A percentile compares a stretch with the other conserved stretches of the same genome.
Conservation (phyloP, 2,329 filamentous ascomycete genomes). For the Ascomycota sp. region DNA sequence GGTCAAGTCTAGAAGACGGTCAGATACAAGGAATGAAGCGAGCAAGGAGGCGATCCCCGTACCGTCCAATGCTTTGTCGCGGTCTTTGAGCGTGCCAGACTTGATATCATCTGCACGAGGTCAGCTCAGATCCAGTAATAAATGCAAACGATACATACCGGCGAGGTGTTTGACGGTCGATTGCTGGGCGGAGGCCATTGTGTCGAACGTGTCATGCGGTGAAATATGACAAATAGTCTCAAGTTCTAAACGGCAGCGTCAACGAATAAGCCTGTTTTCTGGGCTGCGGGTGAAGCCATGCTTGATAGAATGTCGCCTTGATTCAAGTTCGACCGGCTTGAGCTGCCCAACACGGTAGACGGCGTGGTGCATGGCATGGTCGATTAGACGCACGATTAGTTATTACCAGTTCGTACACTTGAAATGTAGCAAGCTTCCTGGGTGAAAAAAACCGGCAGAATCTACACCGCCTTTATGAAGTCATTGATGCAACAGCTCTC, state of each 20-base stretch:
- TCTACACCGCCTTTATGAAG: conserved; percentile 10
- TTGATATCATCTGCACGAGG: conserved; percentile 12
- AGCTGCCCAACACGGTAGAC: no score
- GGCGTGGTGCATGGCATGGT: no score
- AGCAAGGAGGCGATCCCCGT: conserved; percentile 1
- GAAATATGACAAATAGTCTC: no score
- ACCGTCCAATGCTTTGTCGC: conserved; percentile 22
- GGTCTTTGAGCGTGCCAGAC: conserved; percentile 14
- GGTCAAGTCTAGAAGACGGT: conserved; percentile 12
- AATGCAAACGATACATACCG: conserved; percentile 6
- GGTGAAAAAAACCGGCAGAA: conserved; percentile 10
- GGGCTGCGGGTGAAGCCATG: no score
- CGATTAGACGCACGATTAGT: no score
- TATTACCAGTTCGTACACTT: no score
- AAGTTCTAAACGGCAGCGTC: no score
- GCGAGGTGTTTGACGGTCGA: conserved; percentile 15
- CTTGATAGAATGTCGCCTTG: no score
- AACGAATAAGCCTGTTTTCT: no score
- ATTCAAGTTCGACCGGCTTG: no score
- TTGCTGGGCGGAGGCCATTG: conserved; percentile 14
- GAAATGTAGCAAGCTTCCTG: conserved; percentile 1
- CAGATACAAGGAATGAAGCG: not conserved
- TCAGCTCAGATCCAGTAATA: conserved; percentile 1
- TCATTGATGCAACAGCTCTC: no score
- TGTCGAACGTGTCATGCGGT: not conserved